Base-by-base conservation (phyloP, 331 rosid genomes). In the Dryas integrifolia region DNA sequence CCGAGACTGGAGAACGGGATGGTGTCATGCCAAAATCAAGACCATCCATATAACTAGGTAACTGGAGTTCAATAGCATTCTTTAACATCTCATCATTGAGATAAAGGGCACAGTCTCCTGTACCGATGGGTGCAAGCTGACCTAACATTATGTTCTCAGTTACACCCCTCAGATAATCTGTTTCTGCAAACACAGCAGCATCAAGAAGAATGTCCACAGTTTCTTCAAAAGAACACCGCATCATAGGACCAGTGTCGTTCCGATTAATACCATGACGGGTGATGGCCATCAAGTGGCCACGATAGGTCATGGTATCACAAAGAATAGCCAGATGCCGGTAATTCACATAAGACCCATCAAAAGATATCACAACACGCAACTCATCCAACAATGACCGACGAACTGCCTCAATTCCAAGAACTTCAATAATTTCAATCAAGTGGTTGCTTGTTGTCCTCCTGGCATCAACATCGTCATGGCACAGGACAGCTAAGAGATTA, bases 1-100 rank as follows among this genome's bases (percentile, higher is more conserved):
- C 97, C 21, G 98, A 84, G 71, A 87, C 83, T 0, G 98, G 99
- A 64, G 99, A 95, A 43, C 94, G 92, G 6, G 91, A 91, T 57
- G 99, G 99, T 10, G 98, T 95, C 97, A 92, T 92, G 87, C 99
- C 96, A 78, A 88, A 92, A 72, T 95, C 98, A 72, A 95, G 92
- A 69, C 98, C 97, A 41, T 95, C 99, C 88, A 92, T 88, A 75
- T 92, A 95, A 78, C 99, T 92, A 67, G 99, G 99, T 24, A 95
- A 86, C 80, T 95, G 99, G 47, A 95, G 97, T 72, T 95, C 99
- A 72, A 95, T 89, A 67, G 98, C 99, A 85, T 95, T 92, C 83
- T 92, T 92, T 82, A 95, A 80, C 99, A 95, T 95, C 77, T 88
- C 98, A 63, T 95, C 98, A 46, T 95, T 95, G 78, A 95, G 96